Evolutionary conservation across 164 flowering plant genomes (phyloP).

Genomic region (Sedum album): DNA sequence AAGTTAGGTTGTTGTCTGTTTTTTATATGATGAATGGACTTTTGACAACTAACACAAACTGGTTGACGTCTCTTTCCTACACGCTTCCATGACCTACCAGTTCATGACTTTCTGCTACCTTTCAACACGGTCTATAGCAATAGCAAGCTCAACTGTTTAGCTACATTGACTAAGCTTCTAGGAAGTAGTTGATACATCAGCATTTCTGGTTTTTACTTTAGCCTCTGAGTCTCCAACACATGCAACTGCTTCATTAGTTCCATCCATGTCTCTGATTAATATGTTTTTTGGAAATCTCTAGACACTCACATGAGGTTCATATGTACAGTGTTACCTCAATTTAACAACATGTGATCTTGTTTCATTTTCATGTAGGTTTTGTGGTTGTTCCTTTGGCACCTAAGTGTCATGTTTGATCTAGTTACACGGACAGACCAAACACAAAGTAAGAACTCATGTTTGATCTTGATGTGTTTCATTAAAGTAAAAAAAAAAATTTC

Average conservation of each 20-base stretch:
- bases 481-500: neutral
- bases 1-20: constrained; percentile 3
- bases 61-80: neutral
- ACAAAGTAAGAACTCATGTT: neutral
- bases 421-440: no score
- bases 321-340: neutral
- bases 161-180: neutral
- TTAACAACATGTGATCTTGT: neutral
- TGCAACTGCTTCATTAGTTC: neutral
- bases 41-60: neutral
- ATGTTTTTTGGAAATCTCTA: neutral
- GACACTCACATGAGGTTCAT: neutral
- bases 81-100: neutral
- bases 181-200: neutral
- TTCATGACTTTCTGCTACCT: neutral
- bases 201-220: neutral
- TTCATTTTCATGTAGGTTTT: neutral
- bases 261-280: neutral
- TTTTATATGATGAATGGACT: neutral
- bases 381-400: neutral
- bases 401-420: no score
- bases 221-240: neutral
- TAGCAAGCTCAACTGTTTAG: no score
- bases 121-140: neutral
- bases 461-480: neutral